These are phyloP conservation scores for Kalanchoe fedtschenkoi DNA, from an alignment of 164 flowering plant species.

Conservation along the genomic window DNA sequence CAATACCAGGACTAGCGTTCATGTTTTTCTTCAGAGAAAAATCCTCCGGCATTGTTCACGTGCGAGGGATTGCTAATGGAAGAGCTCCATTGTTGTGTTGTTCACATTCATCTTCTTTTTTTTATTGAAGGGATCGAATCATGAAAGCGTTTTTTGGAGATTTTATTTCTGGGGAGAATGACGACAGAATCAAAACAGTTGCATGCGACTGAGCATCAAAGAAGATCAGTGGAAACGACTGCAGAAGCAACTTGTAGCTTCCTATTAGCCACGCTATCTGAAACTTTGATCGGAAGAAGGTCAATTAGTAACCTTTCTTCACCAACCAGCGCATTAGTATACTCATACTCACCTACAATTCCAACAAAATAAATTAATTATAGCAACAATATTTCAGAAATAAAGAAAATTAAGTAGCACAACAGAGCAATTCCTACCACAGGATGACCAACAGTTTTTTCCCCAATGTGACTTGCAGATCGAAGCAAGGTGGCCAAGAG, in stretches of 20 bases:
- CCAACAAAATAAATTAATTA: neutral
- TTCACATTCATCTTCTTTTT: too few relatives aligned
- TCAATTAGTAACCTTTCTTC: conserved; percentile 65
- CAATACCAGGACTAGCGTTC: too few relatives aligned
- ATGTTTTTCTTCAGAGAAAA: too few relatives aligned
- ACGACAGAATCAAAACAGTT: too few relatives aligned
- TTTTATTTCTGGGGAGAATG: too few relatives aligned
- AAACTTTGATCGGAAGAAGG: conserved; percentile 75
- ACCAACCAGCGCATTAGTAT: conserved; percentile 57
- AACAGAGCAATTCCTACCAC: conserved; percentile 29
- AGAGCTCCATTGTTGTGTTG: too few relatives aligned
- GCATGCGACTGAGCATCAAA: too few relatives aligned
- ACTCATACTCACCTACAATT: conserved; percentile 71
- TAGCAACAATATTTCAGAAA: neutral
- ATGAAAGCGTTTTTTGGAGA: too few relatives aligned
- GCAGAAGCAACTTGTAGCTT: conserved; percentile 54
- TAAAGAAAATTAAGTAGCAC: neutral
- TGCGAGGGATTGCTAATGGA: too few relatives aligned
- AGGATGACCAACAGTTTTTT: conserved; percentile 57
- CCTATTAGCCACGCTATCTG: conserved; percentile 78
- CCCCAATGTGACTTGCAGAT: conserved; percentile 68
- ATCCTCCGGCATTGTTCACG: too few relatives aligned
- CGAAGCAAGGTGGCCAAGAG: conserved; percentile 30
- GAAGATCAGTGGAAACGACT: conserved; percentile 54
- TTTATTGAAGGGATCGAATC: too few relatives aligned